phyloP scores from a whole-genome alignment of 2,329 filamentous ascomycete genomes.

The Neofusicoccum sp. region DNA sequence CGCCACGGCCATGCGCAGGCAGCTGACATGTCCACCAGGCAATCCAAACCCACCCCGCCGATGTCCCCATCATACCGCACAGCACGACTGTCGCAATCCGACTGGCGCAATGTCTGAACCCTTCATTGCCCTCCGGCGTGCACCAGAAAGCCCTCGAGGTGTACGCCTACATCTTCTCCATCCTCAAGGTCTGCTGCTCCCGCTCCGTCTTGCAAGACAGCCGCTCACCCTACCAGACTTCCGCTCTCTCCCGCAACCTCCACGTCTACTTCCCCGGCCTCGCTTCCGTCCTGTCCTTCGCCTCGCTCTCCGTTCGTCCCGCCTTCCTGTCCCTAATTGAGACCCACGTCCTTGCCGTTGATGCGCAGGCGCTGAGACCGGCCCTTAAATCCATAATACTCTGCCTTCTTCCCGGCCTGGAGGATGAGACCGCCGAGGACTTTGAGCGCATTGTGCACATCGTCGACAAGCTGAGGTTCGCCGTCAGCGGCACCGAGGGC shows the following conservation, averaged over 20 bases:
- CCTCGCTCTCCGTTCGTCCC: slow-evolving; percentile 84
- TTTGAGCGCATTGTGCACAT: slow-evolving; percentile 84
- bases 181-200: slow-evolving; percentile 58
- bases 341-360: slow-evolving; percentile 70
- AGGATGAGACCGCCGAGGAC: slow-evolving; percentile 96
- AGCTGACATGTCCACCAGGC: slow-evolving; percentile 54
- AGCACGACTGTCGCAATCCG: slow-evolving; percentile 83
- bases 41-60: slow-evolving; percentile 78
- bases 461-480: slow-evolving; percentile 67
- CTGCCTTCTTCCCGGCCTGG: slow-evolving; percentile 83
- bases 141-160: slow-evolving; percentile 97
- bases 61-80: slow-evolving; percentile 71
- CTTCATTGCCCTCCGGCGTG: slow-evolving; percentile 87
- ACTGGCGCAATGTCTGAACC: slow-evolving; percentile 91
- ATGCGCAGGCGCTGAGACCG: slow-evolving; percentile 71
- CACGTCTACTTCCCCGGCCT: slow-evolving; percentile 87
- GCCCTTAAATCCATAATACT: slow-evolving; percentile 88
- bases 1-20: background rate
- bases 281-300: slow-evolving; percentile 86
- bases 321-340: slow-evolving; percentile 83
- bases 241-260: slow-evolving; percentile 77
- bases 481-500: slow-evolving; percentile 49
- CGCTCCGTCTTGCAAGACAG: slow-evolving; percentile 59
- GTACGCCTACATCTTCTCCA: slow-evolving; percentile 82
- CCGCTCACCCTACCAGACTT: slow-evolving; percentile 37